These are phyloP conservation scores for Massarina eburnea DNA, from an alignment of 2,329 filamentous ascomycete genomes.

Conservation along the genomic window DNA sequence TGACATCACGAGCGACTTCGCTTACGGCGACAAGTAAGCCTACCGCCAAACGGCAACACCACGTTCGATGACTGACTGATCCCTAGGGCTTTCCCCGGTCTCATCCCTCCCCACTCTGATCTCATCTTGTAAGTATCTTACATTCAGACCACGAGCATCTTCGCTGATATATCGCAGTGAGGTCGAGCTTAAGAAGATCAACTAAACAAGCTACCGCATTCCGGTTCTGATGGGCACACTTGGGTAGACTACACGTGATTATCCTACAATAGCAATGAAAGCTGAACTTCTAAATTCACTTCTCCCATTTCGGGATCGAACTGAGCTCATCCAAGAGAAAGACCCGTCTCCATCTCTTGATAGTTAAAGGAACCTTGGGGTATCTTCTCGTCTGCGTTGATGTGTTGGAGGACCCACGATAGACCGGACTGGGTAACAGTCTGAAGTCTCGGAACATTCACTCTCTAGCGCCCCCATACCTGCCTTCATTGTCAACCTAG, in stretches of 20 bases:
- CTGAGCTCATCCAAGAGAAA: not conserved
- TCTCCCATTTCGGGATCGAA: no score
- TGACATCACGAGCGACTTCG: slow-evolving; percentile 71
- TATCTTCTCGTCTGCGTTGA: no score
- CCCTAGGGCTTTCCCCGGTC: slow-evolving; percentile 65
- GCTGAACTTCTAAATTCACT: not conserved
- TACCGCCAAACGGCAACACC: not conserved
- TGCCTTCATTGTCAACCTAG: no score
- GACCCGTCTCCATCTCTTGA: no score
- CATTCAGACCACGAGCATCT: not conserved
- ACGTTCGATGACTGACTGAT: slow-evolving; percentile 44
- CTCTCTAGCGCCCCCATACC: no score
- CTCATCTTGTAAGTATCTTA: slow-evolving; percentile 73
- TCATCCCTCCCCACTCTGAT: slow-evolving; percentile 72
- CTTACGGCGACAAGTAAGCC: slow-evolving; percentile 22
- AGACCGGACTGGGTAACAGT: no score
- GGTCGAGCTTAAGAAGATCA: slow-evolving; percentile 39
- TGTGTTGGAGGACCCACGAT: no score
- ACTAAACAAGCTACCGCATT: slow-evolving; percentile 14
- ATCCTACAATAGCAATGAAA: not conserved
- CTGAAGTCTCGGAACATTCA: no score
- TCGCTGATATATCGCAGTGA: slow-evolving; percentile 20
- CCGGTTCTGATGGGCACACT: not conserved
- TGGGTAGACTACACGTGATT: not conserved
- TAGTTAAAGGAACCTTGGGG: no score